These are phyloP conservation scores for Leishmania lainsoni DNA, from an alignment of 208 protist species.

Conservation along the genomic window DNA sequence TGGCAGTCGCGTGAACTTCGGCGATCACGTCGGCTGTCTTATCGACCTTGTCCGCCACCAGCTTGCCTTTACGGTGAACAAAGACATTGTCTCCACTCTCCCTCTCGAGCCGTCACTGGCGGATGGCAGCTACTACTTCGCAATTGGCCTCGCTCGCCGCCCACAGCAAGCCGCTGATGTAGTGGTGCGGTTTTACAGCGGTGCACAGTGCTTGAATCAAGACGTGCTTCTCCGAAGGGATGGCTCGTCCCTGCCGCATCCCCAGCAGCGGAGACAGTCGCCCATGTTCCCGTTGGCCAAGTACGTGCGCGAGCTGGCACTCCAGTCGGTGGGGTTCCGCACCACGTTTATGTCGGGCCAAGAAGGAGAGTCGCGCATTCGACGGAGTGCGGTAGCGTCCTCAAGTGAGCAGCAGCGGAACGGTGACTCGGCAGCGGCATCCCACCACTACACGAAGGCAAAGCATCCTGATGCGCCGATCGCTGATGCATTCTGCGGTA, in stretches of 20 bases:
- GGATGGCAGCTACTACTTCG: constrained; percentile 52
- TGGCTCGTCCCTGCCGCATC: neutral
- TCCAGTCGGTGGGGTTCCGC: constrained; percentile 14
- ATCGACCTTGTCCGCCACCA: constrained; percentile 65
- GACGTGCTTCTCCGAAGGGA: neutral
- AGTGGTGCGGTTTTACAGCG: constrained; percentile 58
- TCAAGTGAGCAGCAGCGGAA: neutral
- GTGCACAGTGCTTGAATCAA: constrained; percentile 10
- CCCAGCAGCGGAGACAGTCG: neutral
- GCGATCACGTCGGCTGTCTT: constrained; percentile 70
- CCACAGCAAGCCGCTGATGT: constrained; percentile 27
- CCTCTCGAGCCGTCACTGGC: constrained; percentile 25
- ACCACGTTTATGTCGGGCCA: constrained; percentile 4
- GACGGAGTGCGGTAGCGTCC: neutral
- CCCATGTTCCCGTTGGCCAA: constrained; percentile 15
- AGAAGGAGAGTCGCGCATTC: constrained; percentile 14
- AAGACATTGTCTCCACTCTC: constrained; percentile 26
- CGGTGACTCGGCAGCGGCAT: neutral
- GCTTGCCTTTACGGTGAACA: constrained; percentile 76
- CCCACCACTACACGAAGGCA: neutral
- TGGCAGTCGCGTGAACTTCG: constrained; percentile 36
- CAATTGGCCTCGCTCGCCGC: constrained; percentile 59
- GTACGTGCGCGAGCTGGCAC: constrained; percentile 22
- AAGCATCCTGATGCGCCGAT: neutral
- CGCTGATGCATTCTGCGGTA: neutral